Conservation (phyloP, 176 grass and related monocot species). For the Carex littledalei region DNA sequence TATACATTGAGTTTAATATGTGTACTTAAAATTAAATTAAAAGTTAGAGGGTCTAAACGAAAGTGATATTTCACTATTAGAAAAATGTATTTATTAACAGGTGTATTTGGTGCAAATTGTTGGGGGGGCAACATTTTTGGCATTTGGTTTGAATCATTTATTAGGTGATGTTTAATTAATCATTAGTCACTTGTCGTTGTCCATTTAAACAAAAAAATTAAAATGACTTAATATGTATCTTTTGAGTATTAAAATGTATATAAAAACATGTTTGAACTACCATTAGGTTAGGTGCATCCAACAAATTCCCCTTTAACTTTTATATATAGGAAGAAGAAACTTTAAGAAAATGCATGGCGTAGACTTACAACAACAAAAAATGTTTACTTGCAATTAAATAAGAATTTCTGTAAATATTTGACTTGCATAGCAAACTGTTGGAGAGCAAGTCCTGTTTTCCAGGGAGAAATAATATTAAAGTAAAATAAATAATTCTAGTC, state of each 20-base stretch:
- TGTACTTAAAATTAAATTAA: neutral
- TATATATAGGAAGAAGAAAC: neutral
- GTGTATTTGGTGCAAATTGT: too few species aligned
- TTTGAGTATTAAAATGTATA: neutral
- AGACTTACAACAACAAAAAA: neutral
- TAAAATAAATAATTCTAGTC: too few species aligned
- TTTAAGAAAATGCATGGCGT: neutral
- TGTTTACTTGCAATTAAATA: neutral
- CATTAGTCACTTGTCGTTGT: neutral
- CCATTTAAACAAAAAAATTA: neutral
- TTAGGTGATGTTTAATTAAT: neutral
- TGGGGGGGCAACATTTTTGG: neutral
- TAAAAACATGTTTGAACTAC: neutral
- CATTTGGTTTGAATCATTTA: neutral
- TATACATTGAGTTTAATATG: neutral
- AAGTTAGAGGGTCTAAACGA: neutral
- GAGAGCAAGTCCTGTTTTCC: neutral
- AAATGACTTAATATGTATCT: neutral
- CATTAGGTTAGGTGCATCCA: constrained; percentile 4
- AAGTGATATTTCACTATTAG: neutral
- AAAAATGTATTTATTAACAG: constrained; percentile 6
- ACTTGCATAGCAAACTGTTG: neutral
- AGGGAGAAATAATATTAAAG: too few species aligned
- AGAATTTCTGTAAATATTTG: neutral
- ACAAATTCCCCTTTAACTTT: neutral